Percentiles rank a stretch among this genome's conserved stretches.
These are phyloP conservation scores for Brettanomyces sp. DNA, from an alignment of 805 yeast genomes.

Conservation along the genomic window DNA sequence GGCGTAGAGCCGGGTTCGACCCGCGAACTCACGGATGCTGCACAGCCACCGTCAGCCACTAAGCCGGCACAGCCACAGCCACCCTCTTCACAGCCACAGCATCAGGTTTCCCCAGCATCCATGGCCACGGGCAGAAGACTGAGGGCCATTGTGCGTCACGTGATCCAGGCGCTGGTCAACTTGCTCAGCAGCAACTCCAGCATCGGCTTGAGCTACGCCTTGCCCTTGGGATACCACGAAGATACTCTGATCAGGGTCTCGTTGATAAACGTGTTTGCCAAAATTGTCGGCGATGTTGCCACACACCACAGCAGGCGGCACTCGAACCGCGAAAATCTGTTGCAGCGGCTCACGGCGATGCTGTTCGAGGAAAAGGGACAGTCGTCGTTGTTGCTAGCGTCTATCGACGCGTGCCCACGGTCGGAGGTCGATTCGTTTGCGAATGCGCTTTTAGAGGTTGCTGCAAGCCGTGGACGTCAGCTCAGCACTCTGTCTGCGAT, in stretches of 20 bases:
- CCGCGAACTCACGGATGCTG: not conserved
- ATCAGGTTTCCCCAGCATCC: not conserved
- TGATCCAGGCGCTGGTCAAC: constrained; percentile 57
- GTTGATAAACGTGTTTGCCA: constrained; percentile 68
- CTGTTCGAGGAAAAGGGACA: not conserved
- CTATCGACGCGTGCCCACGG: constrained; percentile 56
- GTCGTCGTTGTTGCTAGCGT: constrained; percentile 33
- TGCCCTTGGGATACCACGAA: constrained; percentile 71
- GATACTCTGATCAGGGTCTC: constrained; percentile 59
- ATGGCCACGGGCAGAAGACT: constrained; percentile 28
- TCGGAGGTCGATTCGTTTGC: constrained; percentile 66
- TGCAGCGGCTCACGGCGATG: not conserved
- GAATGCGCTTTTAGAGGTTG: constrained; percentile 48
- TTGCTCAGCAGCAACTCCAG: constrained; percentile 65
- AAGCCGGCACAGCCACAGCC: no score
- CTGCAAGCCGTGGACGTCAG: not conserved
- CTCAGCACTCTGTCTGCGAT: not conserved
- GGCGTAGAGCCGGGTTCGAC: not conserved
- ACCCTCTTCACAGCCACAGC: no score
- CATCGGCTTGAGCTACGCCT: constrained; percentile 64
- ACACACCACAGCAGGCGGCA: constrained; percentile 8
- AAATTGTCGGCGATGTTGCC: constrained; percentile 35
- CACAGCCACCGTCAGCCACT: not conserved
- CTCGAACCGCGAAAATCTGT: constrained; percentile 1
- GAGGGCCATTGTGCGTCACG: constrained; percentile 55